These are phyloP conservation scores for Eutrema yunnanense DNA, from an alignment of 345 rosid species.

Conservation along the genomic window DNA sequence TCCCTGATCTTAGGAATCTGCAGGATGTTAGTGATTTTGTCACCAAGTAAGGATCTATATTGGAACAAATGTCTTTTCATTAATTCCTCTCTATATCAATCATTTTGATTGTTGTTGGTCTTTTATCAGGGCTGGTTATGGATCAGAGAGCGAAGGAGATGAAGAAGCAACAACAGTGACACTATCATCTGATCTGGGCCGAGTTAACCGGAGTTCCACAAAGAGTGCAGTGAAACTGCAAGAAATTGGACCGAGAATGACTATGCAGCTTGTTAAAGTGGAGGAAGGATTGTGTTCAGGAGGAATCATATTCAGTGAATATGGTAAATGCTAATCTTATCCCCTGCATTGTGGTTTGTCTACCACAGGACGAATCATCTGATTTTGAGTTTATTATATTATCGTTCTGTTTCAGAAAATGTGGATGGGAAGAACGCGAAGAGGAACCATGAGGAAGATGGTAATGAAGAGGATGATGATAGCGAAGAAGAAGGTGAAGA, in stretches of 20 bases:
- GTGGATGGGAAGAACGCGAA: slow-evolving; percentile 24
- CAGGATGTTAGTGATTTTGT: slow-evolving; percentile 92
- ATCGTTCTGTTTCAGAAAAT: slow-evolving; percentile 20
- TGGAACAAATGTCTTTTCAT: background rate
- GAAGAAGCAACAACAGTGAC: slow-evolving; percentile 94
- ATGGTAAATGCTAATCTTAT: slow-evolving; percentile 34
- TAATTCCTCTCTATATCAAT: background rate
- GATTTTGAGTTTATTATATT: background rate
- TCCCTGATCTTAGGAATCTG: slow-evolving; percentile 77
- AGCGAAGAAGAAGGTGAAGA: slow-evolving; percentile 6
- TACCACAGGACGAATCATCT: background rate
- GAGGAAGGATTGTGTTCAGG: slow-evolving; percentile 95
- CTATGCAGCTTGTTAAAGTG: slow-evolving; percentile 55
- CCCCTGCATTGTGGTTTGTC: background rate
- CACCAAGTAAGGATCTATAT: slow-evolving; percentile 56
- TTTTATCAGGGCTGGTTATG: slow-evolving; percentile 70
- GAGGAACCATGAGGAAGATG: slow-evolving; percentile 11
- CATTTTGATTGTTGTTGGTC: background rate
- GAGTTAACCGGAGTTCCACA: slow-evolving; percentile 62
- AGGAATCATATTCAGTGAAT: slow-evolving; percentile 63
- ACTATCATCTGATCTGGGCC: slow-evolving; percentile 61
- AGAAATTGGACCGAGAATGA: slow-evolving; percentile 97
- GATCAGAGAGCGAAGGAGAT: slow-evolving; percentile 95
- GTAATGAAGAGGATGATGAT: background rate
- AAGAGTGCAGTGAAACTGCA: slow-evolving; percentile 88